Base-by-base conservation (phyloP, 129 eudicot species). In the Escallonia herrerae region DNA sequence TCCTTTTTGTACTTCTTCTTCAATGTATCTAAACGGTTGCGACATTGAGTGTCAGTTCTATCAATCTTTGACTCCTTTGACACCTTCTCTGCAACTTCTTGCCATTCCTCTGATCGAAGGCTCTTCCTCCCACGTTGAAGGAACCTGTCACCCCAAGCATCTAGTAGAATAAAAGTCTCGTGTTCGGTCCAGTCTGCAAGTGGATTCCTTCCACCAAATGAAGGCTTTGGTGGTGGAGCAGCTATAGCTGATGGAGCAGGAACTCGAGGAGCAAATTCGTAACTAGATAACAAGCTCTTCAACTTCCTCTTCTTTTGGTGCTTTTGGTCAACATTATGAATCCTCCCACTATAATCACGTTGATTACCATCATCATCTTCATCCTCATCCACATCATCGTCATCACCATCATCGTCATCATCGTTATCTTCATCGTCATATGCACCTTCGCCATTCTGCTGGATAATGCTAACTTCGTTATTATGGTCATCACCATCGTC, bases 1-100 rank as follows among this genome's bases (percentile, higher is more conserved):
- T 91, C 97, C 71, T 91, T 87, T 58, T 87, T 91, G 86, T 91
- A 91, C 70, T 91, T 91, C 74, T 91, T 91, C 70, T 87, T 91
- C 80, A 91, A 69, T 8, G 95, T 87, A 75, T 87, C 94, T 63
- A 91, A 71, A 57, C 95, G 93, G 75, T 91, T 91, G 58, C 97
- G 68, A 66, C 97, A 87, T 59, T 91, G 97, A 58, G 94, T 78
- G 53, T 91, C 87, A 0, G 95, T 76, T 60, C 95, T 81, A 48
- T 80, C 87, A 5, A 87, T 71, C 52, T 75, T 91, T 39, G 97
- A 84, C 56, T 70, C 84, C 41, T 72, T 95, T 5, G 86, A 80
- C 15, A 91, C 95, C 52, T 69, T 79, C 10, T 85, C 86, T 44
- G 95, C 90, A 70, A 91, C 97, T 74, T 91, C 95, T 72, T 78